Conservation (phyloP, 2,329 filamentous ascomycete genomes). For the Sarocladium oryzae region DNA sequence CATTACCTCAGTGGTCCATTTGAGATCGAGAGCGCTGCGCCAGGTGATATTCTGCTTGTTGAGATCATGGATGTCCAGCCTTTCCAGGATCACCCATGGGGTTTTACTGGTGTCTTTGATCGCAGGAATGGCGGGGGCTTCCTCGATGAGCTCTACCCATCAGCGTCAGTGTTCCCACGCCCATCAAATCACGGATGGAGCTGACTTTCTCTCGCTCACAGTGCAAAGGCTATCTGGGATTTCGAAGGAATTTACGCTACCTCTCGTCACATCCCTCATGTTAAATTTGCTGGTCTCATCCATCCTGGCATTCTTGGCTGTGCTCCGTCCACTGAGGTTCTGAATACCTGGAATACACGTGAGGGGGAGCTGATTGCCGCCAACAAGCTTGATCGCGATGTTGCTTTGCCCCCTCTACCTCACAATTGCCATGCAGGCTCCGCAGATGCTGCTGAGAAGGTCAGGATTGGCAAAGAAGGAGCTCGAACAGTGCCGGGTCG, state of each 20-base stretch:
- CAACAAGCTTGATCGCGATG: constrained; percentile 44
- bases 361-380: constrained; percentile 67
- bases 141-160: constrained; percentile 78
- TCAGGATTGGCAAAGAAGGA: constrained; percentile 68
- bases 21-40: constrained; percentile 75
- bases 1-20: constrained; percentile 91
- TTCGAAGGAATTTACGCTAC: constrained; percentile 63
- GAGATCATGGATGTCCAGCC: constrained; percentile 94
- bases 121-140: constrained; percentile 83
- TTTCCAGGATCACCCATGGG: constrained; percentile 79
- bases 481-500: constrained; percentile 79
- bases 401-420: constrained; percentile 71
- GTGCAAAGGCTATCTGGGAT: constrained; percentile 53
- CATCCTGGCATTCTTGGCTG: constrained; percentile 90
- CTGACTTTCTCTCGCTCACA: constrained; percentile 12
- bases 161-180: constrained; percentile 50
- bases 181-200: neutral
- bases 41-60: constrained; percentile 77
- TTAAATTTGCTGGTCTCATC: constrained; percentile 82
- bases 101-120: constrained; percentile 79
- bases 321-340: constrained; percentile 71
- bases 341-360: constrained; percentile 76
- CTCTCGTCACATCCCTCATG: constrained; percentile 78
- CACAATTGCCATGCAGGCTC: constrained; percentile 67
- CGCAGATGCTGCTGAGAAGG: constrained; percentile 50